These are phyloP conservation scores for Akanthomyces lecanii DNA, from an alignment of 2,329 filamentous ascomycete genomes.

Conservation along the genomic window DNA sequence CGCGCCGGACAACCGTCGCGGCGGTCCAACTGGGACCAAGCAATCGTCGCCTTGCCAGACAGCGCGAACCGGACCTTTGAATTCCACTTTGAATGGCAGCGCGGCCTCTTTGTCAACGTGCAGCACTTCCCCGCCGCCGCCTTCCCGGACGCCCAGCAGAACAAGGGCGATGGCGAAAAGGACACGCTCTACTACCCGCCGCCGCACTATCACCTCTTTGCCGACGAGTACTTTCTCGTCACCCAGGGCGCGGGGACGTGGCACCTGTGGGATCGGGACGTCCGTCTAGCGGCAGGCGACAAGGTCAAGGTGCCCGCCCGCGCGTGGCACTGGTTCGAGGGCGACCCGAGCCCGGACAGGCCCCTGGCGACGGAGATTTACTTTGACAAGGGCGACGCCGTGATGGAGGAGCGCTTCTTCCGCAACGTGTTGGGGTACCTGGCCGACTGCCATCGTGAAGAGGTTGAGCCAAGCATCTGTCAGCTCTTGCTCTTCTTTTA, in stretches of 20 bases:
- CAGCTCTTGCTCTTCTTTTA: slow-evolving; percentile 23
- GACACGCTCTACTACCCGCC: slow-evolving; percentile 19
- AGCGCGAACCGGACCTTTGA: neutral
- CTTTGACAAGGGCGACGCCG: slow-evolving; percentile 19
- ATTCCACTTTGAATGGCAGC: neutral
- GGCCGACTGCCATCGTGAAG: slow-evolving; percentile 21
- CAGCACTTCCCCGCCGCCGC: slow-evolving; percentile 7
- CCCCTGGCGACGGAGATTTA: slow-evolving; percentile 14
- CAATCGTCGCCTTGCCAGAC: slow-evolving; percentile 1
- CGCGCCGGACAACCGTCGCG: neutral
- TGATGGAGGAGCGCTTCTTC: slow-evolving; percentile 23
- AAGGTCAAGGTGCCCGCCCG: slow-evolving; percentile 8
- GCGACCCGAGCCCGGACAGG: slow-evolving; percentile 15
- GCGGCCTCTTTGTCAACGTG: neutral
- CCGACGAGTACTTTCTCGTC: slow-evolving; percentile 23
- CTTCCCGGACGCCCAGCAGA: neutral
- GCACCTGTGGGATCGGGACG: slow-evolving; percentile 18
- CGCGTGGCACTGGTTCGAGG: slow-evolving; percentile 20
- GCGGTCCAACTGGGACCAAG: slow-evolving; percentile 3
- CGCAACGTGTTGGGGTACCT: slow-evolving; percentile 24
- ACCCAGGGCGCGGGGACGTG: slow-evolving; percentile 19
- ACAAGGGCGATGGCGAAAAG: neutral
- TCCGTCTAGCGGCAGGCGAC: slow-evolving; percentile 12
- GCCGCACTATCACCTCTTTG: slow-evolving; percentile 23
- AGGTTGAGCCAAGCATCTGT: slow-evolving; percentile 19